Percentiles rank a stretch among this genome's conserved stretches.
These are phyloP conservation scores for Moelleriella libera DNA, from an alignment of 2,329 filamentous ascomycete genomes.

Conservation along the genomic window DNA sequence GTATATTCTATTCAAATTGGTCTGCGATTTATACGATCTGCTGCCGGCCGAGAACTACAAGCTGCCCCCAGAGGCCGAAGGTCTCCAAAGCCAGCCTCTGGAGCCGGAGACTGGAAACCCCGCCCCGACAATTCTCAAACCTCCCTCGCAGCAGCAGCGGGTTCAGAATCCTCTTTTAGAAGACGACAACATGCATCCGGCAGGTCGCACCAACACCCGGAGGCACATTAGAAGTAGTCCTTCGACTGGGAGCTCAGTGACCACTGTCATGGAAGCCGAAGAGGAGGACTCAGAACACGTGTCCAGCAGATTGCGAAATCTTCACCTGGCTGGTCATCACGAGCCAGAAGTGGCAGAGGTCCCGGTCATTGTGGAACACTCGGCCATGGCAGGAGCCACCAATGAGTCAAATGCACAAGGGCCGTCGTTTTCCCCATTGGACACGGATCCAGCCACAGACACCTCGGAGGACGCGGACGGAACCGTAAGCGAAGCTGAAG, in stretches of 20 bases:
- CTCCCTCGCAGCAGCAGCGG: conserved; percentile 14
- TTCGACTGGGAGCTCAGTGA: conserved; percentile 64
- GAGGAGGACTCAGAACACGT: conserved; percentile 51
- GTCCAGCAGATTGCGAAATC: conserved; percentile 27
- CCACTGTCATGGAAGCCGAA: conserved; percentile 69
- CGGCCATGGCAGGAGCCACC: conserved; percentile 9
- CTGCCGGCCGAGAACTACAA: conserved; percentile 94
- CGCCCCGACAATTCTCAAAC: conserved; percentile 21
- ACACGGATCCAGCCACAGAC: not conserved
- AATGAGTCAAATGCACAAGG: too few relatives aligned
- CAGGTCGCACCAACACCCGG: conserved; percentile 57
- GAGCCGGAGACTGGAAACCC: conserved; percentile 27
- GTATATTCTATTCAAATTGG: conserved; percentile 93
- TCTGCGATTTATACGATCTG: conserved; percentile 82
- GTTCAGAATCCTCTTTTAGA: conserved; percentile 15
- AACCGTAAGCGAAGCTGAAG: too few relatives aligned
- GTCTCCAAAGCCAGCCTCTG: conserved; percentile 41
- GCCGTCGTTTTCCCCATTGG: not conserved
- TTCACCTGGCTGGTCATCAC: conserved; percentile 34
- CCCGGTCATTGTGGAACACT: conserved; percentile 26
- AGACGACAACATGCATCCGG: conserved; percentile 36
- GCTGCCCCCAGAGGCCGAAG: conserved; percentile 83
- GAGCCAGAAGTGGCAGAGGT: conserved; percentile 25
- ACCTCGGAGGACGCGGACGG: not conserved
- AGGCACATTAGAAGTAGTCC: conserved; percentile 70